These are phyloP conservation scores for Globisporangium nodosum DNA, from an alignment of 352 stramenopile genomes.

Conservation along the genomic window DNA sequence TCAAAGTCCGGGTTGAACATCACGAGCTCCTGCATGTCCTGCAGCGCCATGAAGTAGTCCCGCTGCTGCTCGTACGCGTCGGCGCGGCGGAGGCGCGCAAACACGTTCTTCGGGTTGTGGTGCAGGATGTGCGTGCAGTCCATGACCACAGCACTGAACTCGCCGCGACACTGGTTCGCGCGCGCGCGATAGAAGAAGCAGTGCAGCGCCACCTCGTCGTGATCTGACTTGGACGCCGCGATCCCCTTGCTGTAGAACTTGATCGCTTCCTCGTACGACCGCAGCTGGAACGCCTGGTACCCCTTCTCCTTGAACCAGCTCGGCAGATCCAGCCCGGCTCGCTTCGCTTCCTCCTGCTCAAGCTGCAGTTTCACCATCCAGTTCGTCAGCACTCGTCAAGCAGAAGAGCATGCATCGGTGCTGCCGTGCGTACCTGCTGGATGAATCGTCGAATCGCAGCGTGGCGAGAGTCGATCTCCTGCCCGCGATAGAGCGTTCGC, in stretches of 20 bases:
- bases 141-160: constrained; percentile 43
- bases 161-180: constrained; percentile 42
- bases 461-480: constrained; percentile 44
- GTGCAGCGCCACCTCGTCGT: constrained; percentile 48
- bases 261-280: constrained; percentile 86
- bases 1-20: constrained; percentile 49
- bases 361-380: constrained; percentile 16
- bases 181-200: constrained; percentile 54
- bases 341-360: constrained; percentile 34
- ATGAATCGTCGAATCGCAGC: constrained; percentile 41
- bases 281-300: constrained; percentile 88
- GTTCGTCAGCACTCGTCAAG: not conserved
- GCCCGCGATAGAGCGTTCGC: constrained; percentile 42
- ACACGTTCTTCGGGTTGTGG: constrained; percentile 42
- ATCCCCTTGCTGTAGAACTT: constrained; percentile 92
- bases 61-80: constrained; percentile 56
- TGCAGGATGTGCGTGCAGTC: constrained; percentile 51
- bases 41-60: constrained; percentile 48
- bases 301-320: constrained; percentile 72
- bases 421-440: constrained; percentile 10
- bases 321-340: constrained; percentile 24
- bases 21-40: constrained; percentile 53
- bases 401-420: too few relatives aligned
- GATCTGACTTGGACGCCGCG: constrained; percentile 31
- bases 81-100: constrained; percentile 42